Evolutionary conservation across 202 grass and related monocot genomes (phyloP), one percentile per base, ranked within the genome.

Genomic region (Carex arenaria): DNA sequence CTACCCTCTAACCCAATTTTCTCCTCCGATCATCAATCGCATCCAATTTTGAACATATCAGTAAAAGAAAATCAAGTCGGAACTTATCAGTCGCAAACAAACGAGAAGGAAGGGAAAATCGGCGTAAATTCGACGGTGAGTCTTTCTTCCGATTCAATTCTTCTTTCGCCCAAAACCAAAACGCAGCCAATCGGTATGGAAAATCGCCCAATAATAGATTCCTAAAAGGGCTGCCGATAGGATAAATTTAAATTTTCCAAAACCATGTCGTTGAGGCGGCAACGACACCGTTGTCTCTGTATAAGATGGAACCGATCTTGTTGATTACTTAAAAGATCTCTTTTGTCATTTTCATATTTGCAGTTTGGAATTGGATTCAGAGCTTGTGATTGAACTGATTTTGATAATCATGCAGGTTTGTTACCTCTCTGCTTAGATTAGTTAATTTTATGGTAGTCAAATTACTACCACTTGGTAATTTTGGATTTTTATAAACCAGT

Each of bases 381-480:
- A 65, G 61, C 36, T 65, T 66, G 38, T 17, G 36, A 81, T 81
- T 81, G 20, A 61, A 4, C 20, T 47, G 9, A 65, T 30, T 43
- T 42, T 66, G 56, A 66, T 26, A 64, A 81, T 81, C 79, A 81
- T 81, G 79, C 78, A 81, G 78, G 79, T 81, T 36, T 43, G 57
- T 80, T 65, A 15, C 20, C 17, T 65, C 15, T 66, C 43, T 81
- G 30, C 36, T 63, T 65, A 47, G 38, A 36, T 82, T 55, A 54
- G 14, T 10, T 23, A 49, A 72, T 49, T 4, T 47, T 55, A 14
- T 55, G 26, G 22, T 54, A 54, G 2, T 30, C 20, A 17, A 53
- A 49, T 72, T 72, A 3, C n/a, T 72, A 28, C 69, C 43, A 28
- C 12, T 52, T 52, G 10, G 19, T 51, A 73, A 26, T 26, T 51